Percentiles rank a stretch among this genome's conserved stretches.
phyloP scores from a whole-genome alignment of 257 asterid species.

The Nyctanthes arbortristis region DNA sequence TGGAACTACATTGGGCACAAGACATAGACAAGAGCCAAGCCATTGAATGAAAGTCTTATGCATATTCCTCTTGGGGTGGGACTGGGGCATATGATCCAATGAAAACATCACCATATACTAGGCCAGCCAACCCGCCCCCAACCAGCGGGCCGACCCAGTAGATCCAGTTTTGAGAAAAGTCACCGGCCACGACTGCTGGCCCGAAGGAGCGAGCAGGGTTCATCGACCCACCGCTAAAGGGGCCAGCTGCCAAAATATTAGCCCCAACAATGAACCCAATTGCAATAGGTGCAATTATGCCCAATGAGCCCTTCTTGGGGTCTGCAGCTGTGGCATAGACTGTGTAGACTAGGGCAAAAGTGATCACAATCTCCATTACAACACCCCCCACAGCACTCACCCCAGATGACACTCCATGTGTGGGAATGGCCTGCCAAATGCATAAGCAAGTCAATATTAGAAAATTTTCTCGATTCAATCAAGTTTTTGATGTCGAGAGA shows the following conservation, averaged over 20 bases:
- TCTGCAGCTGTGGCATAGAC: slow-evolving; percentile 84
- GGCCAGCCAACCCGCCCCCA: slow-evolving; percentile 80
- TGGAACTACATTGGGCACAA: slow-evolving; percentile 1
- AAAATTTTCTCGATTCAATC: too few relatives aligned
- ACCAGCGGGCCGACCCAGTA: slow-evolving; percentile 83
- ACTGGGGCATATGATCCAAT: slow-evolving; percentile 41
- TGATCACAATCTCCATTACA: slow-evolving; percentile 62
- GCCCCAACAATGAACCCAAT: slow-evolving; percentile 82
- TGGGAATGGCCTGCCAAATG: slow-evolving; percentile 57
- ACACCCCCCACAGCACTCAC: slow-evolving; percentile 48
- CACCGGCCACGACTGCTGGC: slow-evolving; percentile 62
- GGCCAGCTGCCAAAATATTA: slow-evolving; percentile 74
- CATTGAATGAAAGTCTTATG: slow-evolving; percentile 18
- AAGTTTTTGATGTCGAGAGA: too few relatives aligned
- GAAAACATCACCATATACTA: slow-evolving; percentile 56
- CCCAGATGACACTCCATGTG: slow-evolving; percentile 61
- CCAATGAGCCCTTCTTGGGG: slow-evolving; percentile 71
- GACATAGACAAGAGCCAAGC: neutral
- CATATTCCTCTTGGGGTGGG: slow-evolving; percentile 50
- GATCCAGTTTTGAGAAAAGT: slow-evolving; percentile 55
- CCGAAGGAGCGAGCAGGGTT: slow-evolving; percentile 86
- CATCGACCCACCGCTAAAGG: slow-evolving; percentile 81
- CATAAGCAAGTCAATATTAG: too few relatives aligned
- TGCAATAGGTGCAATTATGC: slow-evolving; percentile 71
- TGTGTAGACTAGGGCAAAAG: slow-evolving; percentile 75